Base-by-base conservation (phyloP, 345 rosid species). In the Acer saccharum region DNA sequence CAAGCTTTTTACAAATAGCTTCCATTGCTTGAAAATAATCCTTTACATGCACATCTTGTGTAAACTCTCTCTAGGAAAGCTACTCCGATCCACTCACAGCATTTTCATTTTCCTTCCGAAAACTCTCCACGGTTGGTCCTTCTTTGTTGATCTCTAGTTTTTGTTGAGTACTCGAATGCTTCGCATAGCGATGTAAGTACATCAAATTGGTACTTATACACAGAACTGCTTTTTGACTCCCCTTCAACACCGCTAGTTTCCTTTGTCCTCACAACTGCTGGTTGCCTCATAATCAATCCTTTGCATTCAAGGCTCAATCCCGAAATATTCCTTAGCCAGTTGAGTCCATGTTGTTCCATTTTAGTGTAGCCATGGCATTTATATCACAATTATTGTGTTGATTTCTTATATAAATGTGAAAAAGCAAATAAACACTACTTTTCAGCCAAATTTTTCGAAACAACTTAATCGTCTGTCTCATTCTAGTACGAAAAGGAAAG, bases 241-340 rank as follows among this genome's bases (percentile, higher is more conserved):
- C 95, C 98, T 74, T 82, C 96, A 77, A 73, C 71, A 77, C 74
- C 71, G 44, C 80, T 83, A 76, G 89, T 78, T 77, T 94, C 95
- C 78, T 83, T 94, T 10, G 87, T 91, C 82, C 89, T 91, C 84
- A 96, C 2, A 25, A 25, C 27, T 25, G 27, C 27, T 25, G 27
- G 27, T 25, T 25, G 27, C 27, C 27, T 25, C 27, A 25, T 88
- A 75, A 94, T 87, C 74, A 96, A 76, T 54, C 93, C 91, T 75
- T 89, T 87, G 80, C 92, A 88, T 82, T 95, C 95, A 32, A 94
- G 98, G 7, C 85, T 91, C 81, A 60, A 92, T 89, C 32, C 87
- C 86, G 62, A 93, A 88, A 23, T 23, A 23, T 78, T 93, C 97
- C 90, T 92, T 93, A 12, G 88, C 89, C 76, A 95, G 86, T 72